A percentile compares a stretch with the other conserved stretches of the same genome.
Conservation (phyloP, 148 eudicot species). For the Rhododendron mucronatum region DNA sequence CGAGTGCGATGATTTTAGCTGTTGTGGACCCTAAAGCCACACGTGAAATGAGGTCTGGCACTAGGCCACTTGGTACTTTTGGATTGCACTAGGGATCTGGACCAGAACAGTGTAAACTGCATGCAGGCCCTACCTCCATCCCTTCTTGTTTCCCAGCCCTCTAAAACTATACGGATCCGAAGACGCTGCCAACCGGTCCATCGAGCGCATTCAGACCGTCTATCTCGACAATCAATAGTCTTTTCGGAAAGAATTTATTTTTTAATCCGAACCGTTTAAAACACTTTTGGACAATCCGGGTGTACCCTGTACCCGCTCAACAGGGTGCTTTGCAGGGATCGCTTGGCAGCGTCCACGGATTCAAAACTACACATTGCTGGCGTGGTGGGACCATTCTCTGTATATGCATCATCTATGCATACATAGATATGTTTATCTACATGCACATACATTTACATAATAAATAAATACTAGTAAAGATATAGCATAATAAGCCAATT, state of each 20-base stretch:
- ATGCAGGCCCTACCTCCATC: neutral
- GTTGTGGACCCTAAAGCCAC: constrained; percentile 33
- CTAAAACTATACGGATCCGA: neutral
- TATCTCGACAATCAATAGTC: no score
- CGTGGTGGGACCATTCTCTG: neutral
- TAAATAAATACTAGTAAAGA: neutral
- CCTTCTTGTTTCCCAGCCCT: neutral
- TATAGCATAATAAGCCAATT: neutral
- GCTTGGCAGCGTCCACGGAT: no score
- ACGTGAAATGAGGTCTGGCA: constrained; percentile 32
- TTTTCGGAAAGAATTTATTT: no score
- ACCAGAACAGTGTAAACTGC: neutral
- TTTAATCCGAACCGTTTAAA: no score
- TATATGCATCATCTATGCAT: neutral
- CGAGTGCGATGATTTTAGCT: constrained; percentile 32
- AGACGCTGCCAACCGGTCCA: no score
- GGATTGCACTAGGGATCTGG: neutral
- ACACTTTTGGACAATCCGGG: no score
- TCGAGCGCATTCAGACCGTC: no score
- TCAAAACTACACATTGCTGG: neutral
- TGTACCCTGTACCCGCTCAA: no score
- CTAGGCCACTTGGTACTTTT: neutral
- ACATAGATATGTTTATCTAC: neutral
- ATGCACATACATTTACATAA: neutral
- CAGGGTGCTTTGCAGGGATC: no score